Conservation (phyloP, 106 monocot genomes). For the Hemerocallis citrina region DNA sequence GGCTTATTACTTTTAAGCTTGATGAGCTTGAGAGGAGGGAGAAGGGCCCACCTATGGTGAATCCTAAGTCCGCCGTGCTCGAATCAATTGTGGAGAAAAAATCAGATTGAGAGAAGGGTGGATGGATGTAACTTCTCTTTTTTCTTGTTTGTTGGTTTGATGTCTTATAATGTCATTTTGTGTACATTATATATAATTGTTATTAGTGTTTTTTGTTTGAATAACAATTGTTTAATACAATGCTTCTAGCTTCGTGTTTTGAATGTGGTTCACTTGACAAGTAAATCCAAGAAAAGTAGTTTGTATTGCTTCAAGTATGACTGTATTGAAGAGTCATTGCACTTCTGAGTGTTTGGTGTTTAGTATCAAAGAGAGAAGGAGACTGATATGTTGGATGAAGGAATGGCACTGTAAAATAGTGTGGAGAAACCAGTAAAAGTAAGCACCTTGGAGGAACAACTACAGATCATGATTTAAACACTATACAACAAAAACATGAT, state of each 20-base stretch:
- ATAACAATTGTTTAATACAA: neutral
- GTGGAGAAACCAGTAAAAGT: too few species aligned
- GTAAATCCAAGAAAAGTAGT: neutral
- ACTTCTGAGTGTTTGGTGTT: too few species aligned
- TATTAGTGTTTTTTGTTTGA: neutral
- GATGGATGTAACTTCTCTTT: neutral
- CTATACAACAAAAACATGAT: too few species aligned
- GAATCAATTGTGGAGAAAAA: conserved; percentile 26
- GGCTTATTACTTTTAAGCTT: conserved; percentile 63
- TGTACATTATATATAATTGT: neutral
- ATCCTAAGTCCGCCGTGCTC: conserved; percentile 72
- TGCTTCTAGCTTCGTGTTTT: neutral
- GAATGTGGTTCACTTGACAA: neutral
- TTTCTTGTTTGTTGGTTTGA: neutral
- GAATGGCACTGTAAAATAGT: too few species aligned
- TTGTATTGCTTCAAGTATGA: too few species aligned
- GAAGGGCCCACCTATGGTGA: conserved; percentile 87
- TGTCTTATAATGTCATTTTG: neutral
- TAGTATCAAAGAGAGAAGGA: too few species aligned
- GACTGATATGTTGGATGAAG: too few species aligned
- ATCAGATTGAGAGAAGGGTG: neutral
- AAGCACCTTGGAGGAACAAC: too few species aligned
- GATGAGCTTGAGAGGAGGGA: conserved; percentile 86
- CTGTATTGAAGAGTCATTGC: too few species aligned
- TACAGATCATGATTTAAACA: too few species aligned